Percentiles rank a stretch among this genome's conserved stretches.
Evolutionary conservation across 2,329 filamentous ascomycete genomes (phyloP).

Genomic region (Diaporthe eres): DNA sequence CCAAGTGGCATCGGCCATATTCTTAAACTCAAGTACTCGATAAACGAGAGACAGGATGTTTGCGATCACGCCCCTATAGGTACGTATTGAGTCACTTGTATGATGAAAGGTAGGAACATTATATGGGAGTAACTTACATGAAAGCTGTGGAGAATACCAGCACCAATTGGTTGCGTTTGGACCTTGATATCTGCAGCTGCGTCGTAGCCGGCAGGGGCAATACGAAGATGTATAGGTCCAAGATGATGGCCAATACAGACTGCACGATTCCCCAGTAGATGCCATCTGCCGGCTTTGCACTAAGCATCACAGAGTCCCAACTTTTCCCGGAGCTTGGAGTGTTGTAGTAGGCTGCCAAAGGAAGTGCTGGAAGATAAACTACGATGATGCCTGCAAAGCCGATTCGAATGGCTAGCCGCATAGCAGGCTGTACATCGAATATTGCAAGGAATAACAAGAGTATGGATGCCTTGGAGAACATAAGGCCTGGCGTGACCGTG

Average conservation of each 20-base stretch:
- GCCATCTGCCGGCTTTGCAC: not conserved
- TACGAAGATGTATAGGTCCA: constrained; percentile 45
- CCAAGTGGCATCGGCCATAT: constrained; percentile 40
- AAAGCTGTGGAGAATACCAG: constrained; percentile 42
- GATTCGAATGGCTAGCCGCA: constrained; percentile 19
- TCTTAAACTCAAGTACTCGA: constrained; percentile 29
- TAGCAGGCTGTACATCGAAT: constrained; percentile 13
- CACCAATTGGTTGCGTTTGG: constrained; percentile 34
- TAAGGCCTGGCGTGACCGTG: constrained; percentile 30
- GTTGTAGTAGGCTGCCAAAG: constrained; percentile 23
- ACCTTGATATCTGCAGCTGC: constrained; percentile 20
- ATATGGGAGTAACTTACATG: constrained; percentile 21
- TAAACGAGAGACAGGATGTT: constrained; percentile 42
- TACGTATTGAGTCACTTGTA: not conserved
- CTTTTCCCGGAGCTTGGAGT: constrained; percentile 35
- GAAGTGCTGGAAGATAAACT: constrained; percentile 33
- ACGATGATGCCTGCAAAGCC: constrained; percentile 26
- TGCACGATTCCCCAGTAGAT: constrained; percentile 40
- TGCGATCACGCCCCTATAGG: constrained; percentile 37
- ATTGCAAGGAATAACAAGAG: constrained; percentile 42
- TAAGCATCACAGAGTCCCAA: constrained; percentile 38
- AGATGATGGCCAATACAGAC: constrained; percentile 27
- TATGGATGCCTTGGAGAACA: constrained; percentile 42
- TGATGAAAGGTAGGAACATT: not conserved
- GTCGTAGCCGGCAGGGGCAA: constrained; percentile 41